Evolutionary conservation across 2,329 filamentous ascomycete genomes (phyloP).

Genomic region (Neoascochyta sp.): DNA sequence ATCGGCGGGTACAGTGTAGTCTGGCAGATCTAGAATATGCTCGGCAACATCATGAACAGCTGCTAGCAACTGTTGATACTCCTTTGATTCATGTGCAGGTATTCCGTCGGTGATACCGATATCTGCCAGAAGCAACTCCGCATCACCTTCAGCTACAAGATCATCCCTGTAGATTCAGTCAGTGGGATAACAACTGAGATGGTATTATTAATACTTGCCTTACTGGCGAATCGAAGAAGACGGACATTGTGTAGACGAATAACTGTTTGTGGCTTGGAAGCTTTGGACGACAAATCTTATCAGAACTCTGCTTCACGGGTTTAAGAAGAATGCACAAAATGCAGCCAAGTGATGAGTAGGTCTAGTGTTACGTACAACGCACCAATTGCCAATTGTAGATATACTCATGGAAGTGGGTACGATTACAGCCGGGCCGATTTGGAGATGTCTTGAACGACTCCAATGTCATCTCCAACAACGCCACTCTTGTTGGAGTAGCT

Average conservation of each 20-base stretch:
- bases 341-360: too few relatives aligned
- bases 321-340: too few relatives aligned
- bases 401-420: too few relatives aligned
- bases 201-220: conserved; percentile 10
- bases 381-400: too few relatives aligned
- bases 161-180: conserved; percentile 14
- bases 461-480: too few relatives aligned
- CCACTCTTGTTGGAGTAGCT: too few relatives aligned
- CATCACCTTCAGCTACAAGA: conserved; percentile 21
- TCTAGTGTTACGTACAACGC: too few relatives aligned
- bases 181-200: conserved; percentile 1
- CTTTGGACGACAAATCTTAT: too few relatives aligned
- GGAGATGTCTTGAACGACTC: too few relatives aligned
- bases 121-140: conserved; percentile 16
- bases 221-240: conserved; percentile 27
- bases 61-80: conserved; percentile 50
- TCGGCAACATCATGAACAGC: conserved; percentile 53
- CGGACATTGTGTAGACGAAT: conserved; percentile 19
- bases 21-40: conserved; percentile 43
- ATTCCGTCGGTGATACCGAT: conserved; percentile 27
- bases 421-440: too few relatives aligned
- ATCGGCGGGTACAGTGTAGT: conserved; percentile 47
- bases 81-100: conserved; percentile 39
- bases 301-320: too few relatives aligned
- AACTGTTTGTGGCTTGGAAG: too few relatives aligned